Conservation (phyloP, 352 stramenopile species). For the Globisporangium yorkense region DNA sequence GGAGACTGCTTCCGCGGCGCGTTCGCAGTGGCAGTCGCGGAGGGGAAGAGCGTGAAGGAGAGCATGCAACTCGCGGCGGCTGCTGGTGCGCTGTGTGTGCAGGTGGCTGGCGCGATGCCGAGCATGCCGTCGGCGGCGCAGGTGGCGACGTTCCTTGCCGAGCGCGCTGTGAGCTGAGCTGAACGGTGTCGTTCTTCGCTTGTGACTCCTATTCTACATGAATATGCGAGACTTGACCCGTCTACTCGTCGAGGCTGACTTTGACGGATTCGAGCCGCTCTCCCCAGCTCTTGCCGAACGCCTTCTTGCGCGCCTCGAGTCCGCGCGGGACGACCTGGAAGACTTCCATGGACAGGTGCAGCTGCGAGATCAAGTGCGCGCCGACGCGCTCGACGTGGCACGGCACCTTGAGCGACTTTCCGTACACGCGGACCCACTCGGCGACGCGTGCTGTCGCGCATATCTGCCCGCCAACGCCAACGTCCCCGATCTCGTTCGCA, state of each 20-base stretch:
- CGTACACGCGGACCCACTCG: constrained; percentile 31
- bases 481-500: constrained; percentile 39
- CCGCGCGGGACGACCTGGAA: constrained; percentile 30
- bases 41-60: constrained; percentile 38
- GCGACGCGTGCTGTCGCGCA: constrained; percentile 35
- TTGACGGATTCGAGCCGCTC: constrained; percentile 14
- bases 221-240: too few species aligned
- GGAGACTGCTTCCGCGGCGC: constrained; percentile 73
- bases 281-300: constrained; percentile 20
- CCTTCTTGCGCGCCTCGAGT: constrained; percentile 30
- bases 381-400: constrained; percentile 27
- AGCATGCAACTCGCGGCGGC: constrained; percentile 50
- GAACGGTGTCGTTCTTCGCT: background rate
- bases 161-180: background rate
- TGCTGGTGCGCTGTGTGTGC: constrained; percentile 63
- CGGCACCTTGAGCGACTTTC: constrained; percentile 10
- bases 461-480: constrained; percentile 46
- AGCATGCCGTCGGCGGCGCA: constrained; percentile 51
- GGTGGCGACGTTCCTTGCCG: constrained; percentile 25
- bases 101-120: constrained; percentile 51
- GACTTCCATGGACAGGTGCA: constrained; percentile 31
- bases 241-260: constrained; percentile 4
- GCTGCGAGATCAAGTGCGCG: constrained; percentile 24
- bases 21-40: constrained; percentile 55
- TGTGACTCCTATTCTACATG: too few species aligned